These are phyloP conservation scores for Plantago elongata DNA, from an alignment of 257 asterid species.

Conservation along the genomic window DNA sequence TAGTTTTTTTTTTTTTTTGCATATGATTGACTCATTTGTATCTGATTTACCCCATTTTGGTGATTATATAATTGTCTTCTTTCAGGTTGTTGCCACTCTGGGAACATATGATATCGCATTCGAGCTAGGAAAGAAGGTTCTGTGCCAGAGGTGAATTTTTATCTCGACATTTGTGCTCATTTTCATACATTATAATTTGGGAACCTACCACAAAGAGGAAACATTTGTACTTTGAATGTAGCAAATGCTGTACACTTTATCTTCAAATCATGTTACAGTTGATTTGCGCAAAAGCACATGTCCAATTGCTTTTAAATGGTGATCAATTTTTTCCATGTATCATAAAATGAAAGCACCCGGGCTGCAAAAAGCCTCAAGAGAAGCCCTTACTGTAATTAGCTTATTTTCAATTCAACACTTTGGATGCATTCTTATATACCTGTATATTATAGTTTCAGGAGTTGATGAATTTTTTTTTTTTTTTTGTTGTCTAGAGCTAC, in stretches of 20 bases:
- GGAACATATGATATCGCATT: slow-evolving; percentile 86
- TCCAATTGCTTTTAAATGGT: neutral
- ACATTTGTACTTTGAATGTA: neutral
- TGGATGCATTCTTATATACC: no score
- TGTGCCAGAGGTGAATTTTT: slow-evolving; percentile 66
- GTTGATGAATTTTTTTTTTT: no score
- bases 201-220: slow-evolving; percentile 1
- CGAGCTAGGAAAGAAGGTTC: slow-evolving; percentile 85
- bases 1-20: no score
- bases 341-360: neutral
- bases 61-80: slow-evolving; percentile 9
- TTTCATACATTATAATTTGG: neutral
- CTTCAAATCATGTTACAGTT: neutral
- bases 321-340: neutral
- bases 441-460: no score
- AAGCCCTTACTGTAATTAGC: neutral
- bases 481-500: no score
- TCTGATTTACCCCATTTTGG: no score
- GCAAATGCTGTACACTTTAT: neutral
- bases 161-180: slow-evolving; percentile 11
- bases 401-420: no score
- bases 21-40: no score
- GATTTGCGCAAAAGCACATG: neutral
- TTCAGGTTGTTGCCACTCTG: slow-evolving; percentile 80
- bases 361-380: slow-evolving; percentile 3